Evolutionary conservation across 2,329 filamentous ascomycete genomes (phyloP).

Genomic region (Colletotrichum gloeosporioides): DNA sequence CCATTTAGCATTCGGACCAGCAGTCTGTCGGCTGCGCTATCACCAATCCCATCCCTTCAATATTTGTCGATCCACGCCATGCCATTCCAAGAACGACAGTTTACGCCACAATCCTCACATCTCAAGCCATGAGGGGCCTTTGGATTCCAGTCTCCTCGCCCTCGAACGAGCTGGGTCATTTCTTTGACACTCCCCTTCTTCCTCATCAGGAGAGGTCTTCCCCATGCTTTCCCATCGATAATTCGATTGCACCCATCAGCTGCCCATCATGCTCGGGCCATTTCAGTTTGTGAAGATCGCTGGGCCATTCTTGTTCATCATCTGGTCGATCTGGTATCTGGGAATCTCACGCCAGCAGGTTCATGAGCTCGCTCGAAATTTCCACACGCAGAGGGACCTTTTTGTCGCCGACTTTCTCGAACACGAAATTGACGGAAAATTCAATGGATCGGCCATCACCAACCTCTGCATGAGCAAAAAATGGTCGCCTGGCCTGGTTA

Average conservation of each 20-base stretch:
- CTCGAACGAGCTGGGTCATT: not conserved
- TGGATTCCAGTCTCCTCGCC: conserved; percentile 8
- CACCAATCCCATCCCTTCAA: conserved; percentile 20
- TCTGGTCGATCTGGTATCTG: conserved; percentile 31
- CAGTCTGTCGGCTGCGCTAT: not conserved
- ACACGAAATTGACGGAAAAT: conserved; percentile 35
- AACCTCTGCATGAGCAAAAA: conserved; percentile 39
- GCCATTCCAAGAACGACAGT: conserved; percentile 1
- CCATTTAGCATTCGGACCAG: not conserved
- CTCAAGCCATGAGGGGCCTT: not conserved
- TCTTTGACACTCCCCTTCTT: not conserved
- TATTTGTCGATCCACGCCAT: conserved; percentile 15
- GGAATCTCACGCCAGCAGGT: conserved; percentile 26
- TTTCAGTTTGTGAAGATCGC: conserved; percentile 26
- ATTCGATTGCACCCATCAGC: not conserved
- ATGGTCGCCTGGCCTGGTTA: conserved; percentile 46
- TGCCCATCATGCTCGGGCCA: conserved; percentile 23
- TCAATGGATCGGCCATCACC: conserved; percentile 34
- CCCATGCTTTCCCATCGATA: not conserved
- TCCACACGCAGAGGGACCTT: conserved; percentile 35
- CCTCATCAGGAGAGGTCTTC: not conserved
- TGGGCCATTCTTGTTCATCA: conserved; percentile 26
- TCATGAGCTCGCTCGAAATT: conserved; percentile 28
- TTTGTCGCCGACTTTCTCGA: conserved; percentile 39
- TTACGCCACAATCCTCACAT: conserved; percentile 11